phyloP scores from a whole-genome alignment of 1,139 yeast species.

The Pichia sp. region DNA sequence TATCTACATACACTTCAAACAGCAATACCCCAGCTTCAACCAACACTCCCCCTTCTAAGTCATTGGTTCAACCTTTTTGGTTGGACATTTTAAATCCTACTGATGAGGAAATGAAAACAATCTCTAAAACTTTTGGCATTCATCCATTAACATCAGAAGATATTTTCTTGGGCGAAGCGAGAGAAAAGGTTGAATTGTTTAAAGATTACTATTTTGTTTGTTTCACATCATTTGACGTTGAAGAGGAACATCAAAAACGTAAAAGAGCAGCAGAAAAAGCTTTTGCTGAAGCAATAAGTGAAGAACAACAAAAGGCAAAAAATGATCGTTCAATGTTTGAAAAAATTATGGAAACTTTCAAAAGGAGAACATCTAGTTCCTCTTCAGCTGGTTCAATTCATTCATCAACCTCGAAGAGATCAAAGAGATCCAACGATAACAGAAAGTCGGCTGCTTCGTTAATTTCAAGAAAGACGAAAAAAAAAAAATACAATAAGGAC shows the following conservation, averaged over 20 bases:
- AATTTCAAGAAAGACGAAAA: slow-evolving; percentile 15
- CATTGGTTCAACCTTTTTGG: slow-evolving; percentile 60
- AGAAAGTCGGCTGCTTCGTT: slow-evolving; percentile 14
- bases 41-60: not conserved
- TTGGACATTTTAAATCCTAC: slow-evolving; percentile 88
- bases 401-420: slow-evolving; percentile 7
- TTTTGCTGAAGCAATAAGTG: slow-evolving; percentile 30
- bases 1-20: not conserved
- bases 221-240: slow-evolving; percentile 87
- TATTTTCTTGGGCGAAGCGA: slow-evolving; percentile 84
- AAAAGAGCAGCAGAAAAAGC: slow-evolving; percentile 26
- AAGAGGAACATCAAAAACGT: slow-evolving; percentile 54
- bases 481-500: slow-evolving; percentile 41
- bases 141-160: slow-evolving; percentile 97
- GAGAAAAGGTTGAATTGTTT: slow-evolving; percentile 92
- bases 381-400: slow-evolving; percentile 6
- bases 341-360: slow-evolving; percentile 5
- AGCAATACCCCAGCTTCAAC: slow-evolving; percentile 2
- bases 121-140: slow-evolving; percentile 86
- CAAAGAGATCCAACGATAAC: slow-evolving; percentile 7
- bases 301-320: slow-evolving; percentile 11
- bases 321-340: slow-evolving; percentile 12
- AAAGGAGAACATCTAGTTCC: slow-evolving; percentile 5
- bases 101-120: slow-evolving; percentile 91
- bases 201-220: slow-evolving; percentile 86